These are phyloP conservation scores for Rutstroemia sydowiana DNA, from an alignment of 2,329 filamentous ascomycete genomes.

Conservation along the genomic window DNA sequence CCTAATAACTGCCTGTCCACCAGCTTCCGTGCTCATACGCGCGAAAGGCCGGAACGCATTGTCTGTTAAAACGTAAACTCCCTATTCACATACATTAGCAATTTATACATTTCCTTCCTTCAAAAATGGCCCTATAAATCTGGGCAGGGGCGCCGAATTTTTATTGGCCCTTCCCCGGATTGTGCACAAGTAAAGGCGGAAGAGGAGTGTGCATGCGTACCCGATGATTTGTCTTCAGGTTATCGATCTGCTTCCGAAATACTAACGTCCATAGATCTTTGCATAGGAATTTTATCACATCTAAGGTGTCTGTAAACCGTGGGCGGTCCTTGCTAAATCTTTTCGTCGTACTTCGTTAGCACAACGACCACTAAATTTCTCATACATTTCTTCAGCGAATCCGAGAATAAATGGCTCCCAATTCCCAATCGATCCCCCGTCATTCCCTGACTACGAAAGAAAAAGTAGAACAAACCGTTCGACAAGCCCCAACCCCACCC, in stretches of 20 bases:
- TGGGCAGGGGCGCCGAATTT: no score
- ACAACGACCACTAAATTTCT: neutral
- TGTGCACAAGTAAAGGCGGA: neutral
- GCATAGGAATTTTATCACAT: conserved; percentile 97
- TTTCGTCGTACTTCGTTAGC: neutral
- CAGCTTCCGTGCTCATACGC: conserved; percentile 78
- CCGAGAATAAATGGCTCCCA: neutral
- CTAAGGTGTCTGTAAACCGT: conserved; percentile 83
- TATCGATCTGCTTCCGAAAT: conserved; percentile 96
- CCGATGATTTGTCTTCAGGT: conserved; percentile 95
- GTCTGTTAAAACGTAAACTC: conserved; percentile 94
- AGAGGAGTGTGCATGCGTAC: conserved; percentile 37
- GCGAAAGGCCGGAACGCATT: conserved; percentile 82
- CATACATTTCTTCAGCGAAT: neutral
- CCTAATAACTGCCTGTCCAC: conserved; percentile 62
- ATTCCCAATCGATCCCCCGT: neutral
- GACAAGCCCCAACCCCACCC: conserved; percentile 85
- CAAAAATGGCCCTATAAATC: no score
- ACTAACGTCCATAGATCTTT: conserved; percentile 95
- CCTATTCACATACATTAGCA: no score
- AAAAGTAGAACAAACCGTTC: conserved; percentile 58
- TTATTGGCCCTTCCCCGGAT: no score
- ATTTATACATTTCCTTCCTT: no score
- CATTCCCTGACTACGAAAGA: neutral
- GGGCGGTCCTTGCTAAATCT: conserved; percentile 75